A percentile compares a stretch with the other conserved stretches of the same genome.
Evolutionary conservation across 2,329 filamentous ascomycete species (phyloP).

Genomic region (Gaeumannomyces tritici): DNA sequence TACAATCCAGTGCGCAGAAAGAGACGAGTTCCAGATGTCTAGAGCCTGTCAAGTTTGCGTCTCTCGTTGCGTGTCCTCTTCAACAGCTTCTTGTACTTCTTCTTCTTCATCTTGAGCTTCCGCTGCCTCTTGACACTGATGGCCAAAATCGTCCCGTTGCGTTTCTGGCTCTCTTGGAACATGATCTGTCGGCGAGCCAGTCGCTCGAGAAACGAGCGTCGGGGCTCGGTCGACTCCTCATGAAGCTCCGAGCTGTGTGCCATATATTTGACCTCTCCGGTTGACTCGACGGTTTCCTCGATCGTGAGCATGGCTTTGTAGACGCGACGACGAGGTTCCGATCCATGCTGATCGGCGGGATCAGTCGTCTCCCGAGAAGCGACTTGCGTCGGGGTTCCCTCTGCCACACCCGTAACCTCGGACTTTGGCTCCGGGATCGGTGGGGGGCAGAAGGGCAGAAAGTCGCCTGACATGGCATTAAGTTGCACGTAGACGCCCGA

Average conservation of each 20-base stretch:
- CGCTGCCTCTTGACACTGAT: conserved; percentile 89
- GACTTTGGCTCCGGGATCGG: conserved; percentile 55
- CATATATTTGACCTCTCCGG: conserved; percentile 50
- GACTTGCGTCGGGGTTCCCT: conserved; percentile 21
- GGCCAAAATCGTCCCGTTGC: conserved; percentile 54
- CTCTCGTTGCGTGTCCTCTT: conserved; percentile 80
- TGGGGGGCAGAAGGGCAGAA: conserved; percentile 78
- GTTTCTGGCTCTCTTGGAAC: conserved; percentile 39
- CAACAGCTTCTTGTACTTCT: conserved; percentile 99
- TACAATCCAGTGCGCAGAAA: not conserved
- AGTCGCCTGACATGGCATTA: conserved; percentile 58
- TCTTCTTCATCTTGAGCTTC: conserved; percentile 99
- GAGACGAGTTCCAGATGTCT: not conserved
- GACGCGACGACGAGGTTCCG: conserved; percentile 37
- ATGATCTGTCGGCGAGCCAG: conserved; percentile 55
- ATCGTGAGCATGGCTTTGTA: conserved; percentile 59
- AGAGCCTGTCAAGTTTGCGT: conserved; percentile 51
- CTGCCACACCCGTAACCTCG: conserved; percentile 21
- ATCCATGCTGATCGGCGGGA: conserved; percentile 7
- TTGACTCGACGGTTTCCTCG: conserved; percentile 52
- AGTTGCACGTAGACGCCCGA: conserved; percentile 56
- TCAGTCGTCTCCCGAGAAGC: conserved; percentile 25
- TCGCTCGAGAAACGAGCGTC: conserved; percentile 56
- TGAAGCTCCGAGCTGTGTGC: conserved; percentile 51
- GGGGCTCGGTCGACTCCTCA: conserved; percentile 30